Evolutionary conservation across 2,329 filamentous ascomycete species (phyloP), one percentile per base, ranked within the genome.

Genomic region (Neonectria magnoliae): DNA sequence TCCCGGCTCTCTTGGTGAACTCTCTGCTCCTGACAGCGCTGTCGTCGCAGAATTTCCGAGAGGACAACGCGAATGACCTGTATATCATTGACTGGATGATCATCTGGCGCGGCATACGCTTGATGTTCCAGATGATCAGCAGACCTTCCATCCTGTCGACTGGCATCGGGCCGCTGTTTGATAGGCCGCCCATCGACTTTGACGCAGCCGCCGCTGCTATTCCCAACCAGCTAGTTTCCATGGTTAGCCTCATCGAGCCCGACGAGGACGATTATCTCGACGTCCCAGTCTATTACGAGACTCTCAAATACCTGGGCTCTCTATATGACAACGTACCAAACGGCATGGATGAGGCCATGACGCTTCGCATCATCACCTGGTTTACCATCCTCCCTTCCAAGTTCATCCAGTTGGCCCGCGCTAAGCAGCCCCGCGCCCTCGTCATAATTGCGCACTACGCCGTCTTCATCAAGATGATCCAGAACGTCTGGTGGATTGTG

Each of bases 21-120:
- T 86, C 85, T 1, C 76, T 88, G 7, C 71, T 88, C 13, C 79
- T 87, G 62, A 82, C 81, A 25, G 84, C 80, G 6, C 75, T 87
- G 5, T 82, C 84, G 11, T 83, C 84, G 5, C 78, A 85, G 58
- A 77, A 76, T 57, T 87, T 88, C 71, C 81, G 84, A 4, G 82
- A 85, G 18, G 73, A 77, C 0, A 77, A 82, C 51, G 74, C 74
- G n/a, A 78, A 77, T 50, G 78, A 80, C 2, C 78, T 87, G 2
- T 86, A 83, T 68, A 81, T 87, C 33, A 72, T 87, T 47, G 82
- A 87, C 70, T 88, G 86, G 85, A 84, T 88, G 75, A 70, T 81
- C 3, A 78, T 88, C 11, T 88, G 85, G 85, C 78, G 81, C 13
- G 85, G 86, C 13, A 87, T 80, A 22, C 79, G 83, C 27, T 71